These are phyloP conservation scores for Trichoderma asperellum DNA, from an alignment of 2,329 filamentous ascomycete species.

Conservation along the genomic window DNA sequence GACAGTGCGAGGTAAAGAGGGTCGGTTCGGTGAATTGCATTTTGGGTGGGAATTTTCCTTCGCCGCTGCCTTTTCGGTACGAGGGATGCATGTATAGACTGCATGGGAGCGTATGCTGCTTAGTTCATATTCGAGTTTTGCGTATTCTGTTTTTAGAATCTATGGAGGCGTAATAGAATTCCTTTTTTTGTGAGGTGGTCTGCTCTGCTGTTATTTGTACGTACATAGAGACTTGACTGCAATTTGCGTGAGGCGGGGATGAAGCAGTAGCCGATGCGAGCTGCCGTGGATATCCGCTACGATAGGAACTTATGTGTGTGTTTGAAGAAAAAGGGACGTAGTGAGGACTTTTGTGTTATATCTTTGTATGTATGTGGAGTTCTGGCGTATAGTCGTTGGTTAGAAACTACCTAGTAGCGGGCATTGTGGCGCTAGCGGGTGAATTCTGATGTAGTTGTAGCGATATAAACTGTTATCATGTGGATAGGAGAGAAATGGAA, in stretches of 20 bases:
- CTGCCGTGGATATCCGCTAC: neutral
- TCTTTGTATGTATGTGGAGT: neutral
- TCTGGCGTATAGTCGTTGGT: neutral
- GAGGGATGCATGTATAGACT: neutral
- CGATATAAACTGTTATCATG: neutral
- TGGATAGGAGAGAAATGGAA: neutral
- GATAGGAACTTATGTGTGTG: neutral
- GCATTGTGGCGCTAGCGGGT: neutral
- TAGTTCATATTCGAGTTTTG: neutral
- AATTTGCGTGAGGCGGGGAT: neutral
- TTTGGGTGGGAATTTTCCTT: neutral
- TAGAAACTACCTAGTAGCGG: neutral
- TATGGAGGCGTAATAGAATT: neutral
- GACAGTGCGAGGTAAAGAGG: conserved; percentile 23
- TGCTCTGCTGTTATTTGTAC: neutral
- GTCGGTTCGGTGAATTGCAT: neutral
- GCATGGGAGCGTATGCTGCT: neutral
- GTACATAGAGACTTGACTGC: neutral
- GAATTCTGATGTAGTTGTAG: neutral
- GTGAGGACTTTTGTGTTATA: neutral
- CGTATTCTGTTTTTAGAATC: neutral
- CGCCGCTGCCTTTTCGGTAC: neutral
- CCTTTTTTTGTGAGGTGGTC: neutral
- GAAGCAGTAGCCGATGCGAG: neutral
- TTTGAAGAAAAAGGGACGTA: neutral